Base-by-base conservation (phyloP, 2,329 filamentous ascomycete genomes). In the Elsinoe necatrix region DNA sequence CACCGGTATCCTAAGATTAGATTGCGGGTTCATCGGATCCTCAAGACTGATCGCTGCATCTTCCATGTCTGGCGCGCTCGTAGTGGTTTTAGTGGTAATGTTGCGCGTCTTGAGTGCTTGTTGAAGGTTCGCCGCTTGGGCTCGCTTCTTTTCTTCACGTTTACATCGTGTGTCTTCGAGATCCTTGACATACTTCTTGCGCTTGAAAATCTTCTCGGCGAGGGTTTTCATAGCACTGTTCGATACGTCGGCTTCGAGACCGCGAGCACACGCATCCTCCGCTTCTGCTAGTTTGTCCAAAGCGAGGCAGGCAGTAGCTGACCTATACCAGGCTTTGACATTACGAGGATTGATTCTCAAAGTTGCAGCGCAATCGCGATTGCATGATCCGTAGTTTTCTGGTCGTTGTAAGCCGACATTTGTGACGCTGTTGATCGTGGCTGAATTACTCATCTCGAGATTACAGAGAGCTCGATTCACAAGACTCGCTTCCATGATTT, bases 401-500 rank as follows among this genome's bases (percentile, higher is more conserved):
- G 64, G 37, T 11, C 27, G 20, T 6, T 68, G 65, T 60, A 39
- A 31, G 50, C 43, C 27, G 16, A 34, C 7, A 35, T 31, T 20
- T 14, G 9, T 14, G 37, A 45, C 4, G 43, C 23, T 29, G 42
- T 39, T 35, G 12, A 11, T 20, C 21, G n/a, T 37, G 35, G 20
- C 20, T 41, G 14, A 9, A 12, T 61, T 77, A 84, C 83, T 81
- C 62, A 96, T 78, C 70, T 90, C 86, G 60, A 98, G 77, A 69
- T 97, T 87, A 72, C 89, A 95, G 25, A 95, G 83, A 0, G 92
- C 91, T 59, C 93, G 84, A 72, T 98, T 98, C 61, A 86, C 82
- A 69, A 91, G 84, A 59, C 89, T 85, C 1, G 83, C 80, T 72
- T 95, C 90, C 57, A 91, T 80, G 51, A 87, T 76, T 57, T 77